Evolutionary conservation across 2,329 filamentous ascomycete genomes (phyloP).

Genomic region (Hymenoscyphus fructigenus): DNA sequence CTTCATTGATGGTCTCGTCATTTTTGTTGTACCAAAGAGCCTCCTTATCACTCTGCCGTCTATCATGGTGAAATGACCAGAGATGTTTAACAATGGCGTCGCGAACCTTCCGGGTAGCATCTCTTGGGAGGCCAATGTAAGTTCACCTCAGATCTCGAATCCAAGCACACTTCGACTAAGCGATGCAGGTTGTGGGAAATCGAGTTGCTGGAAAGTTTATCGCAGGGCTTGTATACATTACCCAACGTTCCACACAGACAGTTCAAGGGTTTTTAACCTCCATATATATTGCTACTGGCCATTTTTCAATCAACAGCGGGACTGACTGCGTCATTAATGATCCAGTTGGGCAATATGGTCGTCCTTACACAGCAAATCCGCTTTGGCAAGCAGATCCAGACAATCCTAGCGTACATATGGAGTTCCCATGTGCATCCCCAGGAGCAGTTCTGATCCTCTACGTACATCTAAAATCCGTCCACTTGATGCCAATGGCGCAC

Average conservation of each 20-base stretch:
- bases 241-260: not conserved
- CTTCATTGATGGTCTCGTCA: not conserved
- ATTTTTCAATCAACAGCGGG: not conserved
- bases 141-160: not conserved
- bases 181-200: not conserved
- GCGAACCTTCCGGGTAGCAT: not conserved
- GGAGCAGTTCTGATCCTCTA: not conserved
- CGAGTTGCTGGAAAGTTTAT: not conserved
- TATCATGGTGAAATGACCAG: not conserved
- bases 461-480: not conserved
- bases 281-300: not conserved
- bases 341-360: conserved; percentile 25
- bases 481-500: not conserved
- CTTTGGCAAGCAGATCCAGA: conserved; percentile 49
- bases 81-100: not conserved
- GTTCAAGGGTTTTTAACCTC: not conserved
- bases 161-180: not conserved
- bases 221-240: not conserved
- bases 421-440: not conserved
- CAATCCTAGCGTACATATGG: conserved; percentile 46
- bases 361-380: conserved; percentile 39
- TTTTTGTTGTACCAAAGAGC: not conserved
- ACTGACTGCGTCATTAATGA: not conserved
- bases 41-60: not conserved
- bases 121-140: not conserved